Conservation (phyloP, 768 basidiomycete species). For the Amylocystis lapponica region DNA sequence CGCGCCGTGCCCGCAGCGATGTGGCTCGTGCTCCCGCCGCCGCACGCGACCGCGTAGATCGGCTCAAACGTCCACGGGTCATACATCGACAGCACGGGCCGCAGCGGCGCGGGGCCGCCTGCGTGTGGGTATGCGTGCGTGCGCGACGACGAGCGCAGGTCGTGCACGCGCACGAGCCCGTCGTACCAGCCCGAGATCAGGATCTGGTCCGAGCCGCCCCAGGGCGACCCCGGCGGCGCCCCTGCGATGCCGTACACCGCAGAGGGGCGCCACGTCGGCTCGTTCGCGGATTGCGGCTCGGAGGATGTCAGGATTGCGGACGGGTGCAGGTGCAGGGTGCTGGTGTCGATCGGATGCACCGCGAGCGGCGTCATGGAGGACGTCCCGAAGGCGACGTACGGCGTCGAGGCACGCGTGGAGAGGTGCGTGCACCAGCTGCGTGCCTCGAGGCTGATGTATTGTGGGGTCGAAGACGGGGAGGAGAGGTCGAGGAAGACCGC, state of each 20-base stretch:
- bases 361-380: slow-evolving; percentile 54
- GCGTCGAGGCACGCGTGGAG: slow-evolving; percentile 40
- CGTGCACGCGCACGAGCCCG: slow-evolving; percentile 66
- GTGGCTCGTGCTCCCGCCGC: slow-evolving; percentile 61
- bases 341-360: slow-evolving; percentile 47
- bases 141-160: slow-evolving; percentile 49
- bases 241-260: slow-evolving; percentile 72
- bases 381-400: slow-evolving; percentile 66
- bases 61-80: slow-evolving; percentile 71
- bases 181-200: slow-evolving; percentile 83
- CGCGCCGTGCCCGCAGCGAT: slow-evolving; percentile 74
- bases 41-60: slow-evolving; percentile 70
- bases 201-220: slow-evolving; percentile 67
- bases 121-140: slow-evolving; percentile 7
- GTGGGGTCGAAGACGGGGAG: slow-evolving; percentile 12
- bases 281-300: slow-evolving; percentile 14
- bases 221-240: slow-evolving; percentile 55
- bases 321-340: slow-evolving; percentile 41
- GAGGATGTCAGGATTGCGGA: slow-evolving; percentile 40
- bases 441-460: slow-evolving; percentile 38
- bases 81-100: slow-evolving; percentile 52
- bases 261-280: slow-evolving; percentile 26
- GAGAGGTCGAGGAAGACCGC: slow-evolving; percentile 34
- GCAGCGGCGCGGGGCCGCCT: slow-evolving; percentile 31
- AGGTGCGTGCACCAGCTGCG: slow-evolving; percentile 65